phyloP scores from a whole-genome alignment of 129 eudicot genomes.

The Apium graveolens region DNA sequence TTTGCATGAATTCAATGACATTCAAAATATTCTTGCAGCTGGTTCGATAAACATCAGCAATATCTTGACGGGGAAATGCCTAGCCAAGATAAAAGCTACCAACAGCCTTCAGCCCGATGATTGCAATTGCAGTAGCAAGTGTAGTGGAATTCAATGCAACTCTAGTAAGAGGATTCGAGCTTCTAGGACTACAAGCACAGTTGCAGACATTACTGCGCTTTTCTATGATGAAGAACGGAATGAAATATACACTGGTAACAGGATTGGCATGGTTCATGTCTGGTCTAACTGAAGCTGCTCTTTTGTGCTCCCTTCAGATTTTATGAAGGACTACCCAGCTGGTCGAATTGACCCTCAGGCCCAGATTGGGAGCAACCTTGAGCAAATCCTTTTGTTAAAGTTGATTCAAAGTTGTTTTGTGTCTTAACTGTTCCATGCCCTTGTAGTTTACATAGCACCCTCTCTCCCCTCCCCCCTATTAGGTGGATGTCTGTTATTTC shows the following conservation, averaged over 20 bases:
- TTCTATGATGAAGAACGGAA: constrained; percentile 59
- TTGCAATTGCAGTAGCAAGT: constrained; percentile 23
- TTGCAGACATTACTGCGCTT: constrained; percentile 52
- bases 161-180: constrained; percentile 30
- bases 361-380: background rate
- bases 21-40: constrained; percentile 1
- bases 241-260: constrained; percentile 55
- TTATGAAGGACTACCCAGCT: background rate
- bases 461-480: background rate
- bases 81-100: constrained; percentile 39
- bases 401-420: background rate
- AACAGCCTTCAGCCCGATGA: constrained; percentile 29
- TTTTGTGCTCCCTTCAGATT: background rate
- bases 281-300: constrained; percentile 41
- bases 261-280: constrained; percentile 51
- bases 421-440: background rate
- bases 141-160: constrained; percentile 26
- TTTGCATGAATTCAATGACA: background rate
- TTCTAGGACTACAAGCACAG: constrained; percentile 33
- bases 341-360: background rate
- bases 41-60: constrained; percentile 49
- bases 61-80: constrained; percentile 55
- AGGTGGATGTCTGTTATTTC: background rate
- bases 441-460: background rate
- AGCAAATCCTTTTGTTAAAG: background rate